Base-by-base conservation (phyloP, 2,329 filamentous ascomycete species). In the Apiospora kogelbergensis region DNA sequence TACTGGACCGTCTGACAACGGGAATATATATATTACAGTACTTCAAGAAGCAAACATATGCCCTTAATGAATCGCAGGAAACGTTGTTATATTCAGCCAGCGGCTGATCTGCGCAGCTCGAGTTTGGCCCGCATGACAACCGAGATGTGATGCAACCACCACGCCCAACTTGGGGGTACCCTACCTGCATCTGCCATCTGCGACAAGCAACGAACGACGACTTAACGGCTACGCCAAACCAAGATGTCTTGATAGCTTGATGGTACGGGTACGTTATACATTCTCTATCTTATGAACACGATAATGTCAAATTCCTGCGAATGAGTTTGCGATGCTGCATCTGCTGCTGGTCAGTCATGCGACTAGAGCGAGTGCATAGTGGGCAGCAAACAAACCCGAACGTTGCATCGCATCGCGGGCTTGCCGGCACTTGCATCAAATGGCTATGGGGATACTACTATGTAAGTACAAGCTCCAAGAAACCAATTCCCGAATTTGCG, bases 111-210 rank as follows among this genome's bases (percentile, higher is more conserved):
- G 17, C 20, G 53, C 30, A 60, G 30, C 7, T 26, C 17, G 30
- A 37, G 53, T 37, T 60, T 37, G 53, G n/a, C 37, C 53, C 53
- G 30, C 53, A 60, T 60, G 53, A 37, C 17, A 60, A 37, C 53
- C 53, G 53, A 60, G 53, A 60, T 60, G 53, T 60, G 17, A 60
- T 60, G 30, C 53, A 60, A 60, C 53, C 53, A 60, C 30, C 30
- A n/a, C 6, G 26, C 53, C 53, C 53, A 57, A 24, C 7, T 60
- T 60, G 20, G 53, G 26, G 53, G 30, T 60, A 37, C 53, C 53
- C 53, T 60, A 60, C 53, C 53, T 60, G 53, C 53, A 60, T 60
- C 30, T 60, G 53, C 30, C 53, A 60, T 60, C 30, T 60, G 53
- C 30, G 53, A 60, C 30, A 37, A 37, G 53, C 53, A 22, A n/a